Conservation (phyloP, 768 basidiomycete species). For the Mycena galericulata region DNA sequence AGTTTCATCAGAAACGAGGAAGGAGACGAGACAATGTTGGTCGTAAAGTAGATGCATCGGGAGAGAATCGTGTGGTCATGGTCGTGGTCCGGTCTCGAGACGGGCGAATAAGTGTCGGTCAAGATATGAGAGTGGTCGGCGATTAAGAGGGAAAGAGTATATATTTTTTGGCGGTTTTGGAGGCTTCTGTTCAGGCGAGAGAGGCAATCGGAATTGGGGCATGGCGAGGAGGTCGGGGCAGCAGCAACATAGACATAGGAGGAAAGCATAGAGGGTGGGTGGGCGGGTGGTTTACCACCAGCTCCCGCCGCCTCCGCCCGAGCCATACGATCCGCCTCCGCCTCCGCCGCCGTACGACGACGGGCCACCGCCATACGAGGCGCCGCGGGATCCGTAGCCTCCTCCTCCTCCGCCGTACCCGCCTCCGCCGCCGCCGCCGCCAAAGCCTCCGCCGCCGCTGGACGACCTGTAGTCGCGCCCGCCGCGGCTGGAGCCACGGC, state of each 20-base stretch:
- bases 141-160: slow-evolving; percentile 28
- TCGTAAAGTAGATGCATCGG: slow-evolving; percentile 48
- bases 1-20: slow-evolving; percentile 51
- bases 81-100: slow-evolving; percentile 31
- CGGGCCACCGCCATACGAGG: slow-evolving; percentile 39
- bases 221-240: slow-evolving; percentile 8
- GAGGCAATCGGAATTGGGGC: slow-evolving; percentile 3
- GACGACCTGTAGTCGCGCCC: slow-evolving; percentile 62
- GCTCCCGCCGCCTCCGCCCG: slow-evolving; percentile 48
- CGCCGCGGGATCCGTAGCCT: slow-evolving; percentile 33
- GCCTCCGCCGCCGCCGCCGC: slow-evolving; percentile 46
- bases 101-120: slow-evolving; percentile 31
- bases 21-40: slow-evolving; percentile 62
- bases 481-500: slow-evolving; percentile 56
- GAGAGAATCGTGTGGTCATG: slow-evolving; percentile 38
- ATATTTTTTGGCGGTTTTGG: slow-evolving; percentile 33
- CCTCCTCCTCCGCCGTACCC: slow-evolving; percentile 37
- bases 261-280: slow-evolving; percentile 12
- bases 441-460: slow-evolving; percentile 50
- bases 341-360: slow-evolving; percentile 44
- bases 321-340: slow-evolving; percentile 44
- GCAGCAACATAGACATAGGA: slow-evolving; percentile 16
- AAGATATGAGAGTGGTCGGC: slow-evolving; percentile 27
- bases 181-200: slow-evolving; percentile 20
- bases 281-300: slow-evolving; percentile 56